Percentiles rank a stretch among this genome's conserved stretches.
phyloP scores from a whole-genome alignment of 805 yeast species.

The Suhomyces tanzawaensis region DNA sequence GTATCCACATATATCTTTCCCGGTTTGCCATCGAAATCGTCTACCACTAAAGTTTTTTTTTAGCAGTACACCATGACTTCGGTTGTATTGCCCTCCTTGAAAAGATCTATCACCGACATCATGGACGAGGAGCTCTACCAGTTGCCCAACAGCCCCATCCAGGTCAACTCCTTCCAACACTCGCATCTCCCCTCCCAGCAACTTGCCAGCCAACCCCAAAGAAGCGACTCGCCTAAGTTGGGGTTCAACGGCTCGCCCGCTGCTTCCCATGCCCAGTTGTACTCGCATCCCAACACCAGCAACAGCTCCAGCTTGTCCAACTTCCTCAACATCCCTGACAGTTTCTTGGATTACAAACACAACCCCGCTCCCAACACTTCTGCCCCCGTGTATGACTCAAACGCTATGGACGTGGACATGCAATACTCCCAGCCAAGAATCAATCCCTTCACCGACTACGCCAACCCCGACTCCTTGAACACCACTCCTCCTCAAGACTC shows the following conservation, averaged over 20 bases:
- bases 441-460: constrained; percentile 40
- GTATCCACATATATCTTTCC: constrained; percentile 6
- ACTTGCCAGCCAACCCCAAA: constrained; percentile 7
- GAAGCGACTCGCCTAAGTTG: constrained; percentile 12
- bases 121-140: constrained; percentile 60
- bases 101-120: constrained; percentile 54
- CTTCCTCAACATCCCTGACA: constrained; percentile 32
- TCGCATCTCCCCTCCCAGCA: neutral
- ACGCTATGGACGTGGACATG: constrained; percentile 12
- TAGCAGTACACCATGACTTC: constrained; percentile 40
- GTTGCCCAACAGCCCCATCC: constrained; percentile 25
- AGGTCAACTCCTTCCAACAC: constrained; percentile 5
- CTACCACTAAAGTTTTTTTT: constrained; percentile 1
- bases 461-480: constrained; percentile 32
- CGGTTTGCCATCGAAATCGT: constrained; percentile 6
- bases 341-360: constrained; percentile 24
- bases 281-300: constrained; percentile 15
- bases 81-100: constrained; percentile 48
- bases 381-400: constrained; percentile 3
- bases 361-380: constrained; percentile 10
- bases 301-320: constrained; percentile 22
- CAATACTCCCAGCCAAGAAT: constrained; percentile 7
- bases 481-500: constrained; percentile 13
- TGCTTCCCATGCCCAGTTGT: constrained; percentile 9
- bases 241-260: constrained; percentile 9